Base-by-base conservation (phyloP, 495 filamentous ascomycete genomes). In the Hypoxylon fragiforme region DNA sequence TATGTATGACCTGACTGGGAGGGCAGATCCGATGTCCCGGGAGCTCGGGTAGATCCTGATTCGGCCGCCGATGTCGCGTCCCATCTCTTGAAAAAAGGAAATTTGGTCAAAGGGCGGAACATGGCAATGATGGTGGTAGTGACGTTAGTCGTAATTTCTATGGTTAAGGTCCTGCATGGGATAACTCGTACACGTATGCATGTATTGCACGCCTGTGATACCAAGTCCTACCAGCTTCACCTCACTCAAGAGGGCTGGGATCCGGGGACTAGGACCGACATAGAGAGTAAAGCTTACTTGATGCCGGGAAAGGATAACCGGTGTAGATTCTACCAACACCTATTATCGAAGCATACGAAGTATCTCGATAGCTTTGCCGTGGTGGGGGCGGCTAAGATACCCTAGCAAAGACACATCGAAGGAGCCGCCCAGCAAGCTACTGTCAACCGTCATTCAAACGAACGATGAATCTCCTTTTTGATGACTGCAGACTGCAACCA, bases 111-210 rank as follows among this genome's bases (percentile, higher is more conserved):
- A n/a, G n/a, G n/a, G n/a, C n/a, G n/a, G n/a, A n/a, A n/a, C n/a
- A n/a, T n/a, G n/a, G n/a, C n/a, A n/a, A n/a, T 46, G 13, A 43
- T 16, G 45, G 30, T 46, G 22, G 21, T 20, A 44, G 28, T 46
- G 22, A 32, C 47, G n/a, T n/a, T n/a, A n/a, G n/a, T n/a, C n/a
- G n/a, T n/a, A n/a, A n/a, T n/a, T n/a, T n/a, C n/a, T n/a, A n/a
- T n/a, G n/a, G n/a, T n/a, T n/a, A n/a, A n/a, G n/a, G n/a, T 51
- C 21, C 51, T 62, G 58, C 58, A 62, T 47, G 52, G 44, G 49
- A 62, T 43, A 52, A 47, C 47, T 52, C 48, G n/a, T n/a, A n/a
- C n/a, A 53, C 44, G 39, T 34, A 28, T 52, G 58, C 58, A 57
- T 62, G 34, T 40, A 47, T 21, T 35, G 41, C 30, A 51, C 43